Evolutionary conservation across 306 rosid genomes (phyloP).

Genomic region (Gillenia trifoliata): DNA sequence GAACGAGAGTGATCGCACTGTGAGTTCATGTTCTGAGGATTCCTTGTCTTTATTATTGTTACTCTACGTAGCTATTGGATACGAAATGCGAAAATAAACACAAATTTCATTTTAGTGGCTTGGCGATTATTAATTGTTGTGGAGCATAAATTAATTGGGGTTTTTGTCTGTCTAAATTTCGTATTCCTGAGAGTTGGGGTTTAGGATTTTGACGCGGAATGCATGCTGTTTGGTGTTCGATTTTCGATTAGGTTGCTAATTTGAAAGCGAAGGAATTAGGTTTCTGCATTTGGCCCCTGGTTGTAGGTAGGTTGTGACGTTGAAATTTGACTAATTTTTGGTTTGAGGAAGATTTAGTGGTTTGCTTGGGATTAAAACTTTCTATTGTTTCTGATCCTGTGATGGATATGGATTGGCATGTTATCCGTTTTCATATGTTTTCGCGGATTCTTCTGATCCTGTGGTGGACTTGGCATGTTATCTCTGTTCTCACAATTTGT

Average conservation of each 20-base stretch:
- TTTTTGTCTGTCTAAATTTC: background rate
- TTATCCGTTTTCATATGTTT: background rate
- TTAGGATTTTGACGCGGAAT: background rate
- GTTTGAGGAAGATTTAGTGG: background rate
- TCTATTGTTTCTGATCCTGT: background rate
- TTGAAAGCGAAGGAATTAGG: background rate
- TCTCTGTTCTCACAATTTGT: too few species aligned
- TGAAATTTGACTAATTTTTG: background rate
- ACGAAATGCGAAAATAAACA: background rate
- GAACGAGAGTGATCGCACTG: conserved; percentile 29
- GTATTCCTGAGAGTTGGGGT: background rate
- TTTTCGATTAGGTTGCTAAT: background rate
- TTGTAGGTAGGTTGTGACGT: background rate
- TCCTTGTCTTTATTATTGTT: background rate
- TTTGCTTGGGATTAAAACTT: background rate
- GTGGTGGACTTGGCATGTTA: too few species aligned
- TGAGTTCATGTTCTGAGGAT: conserved; percentile 12
- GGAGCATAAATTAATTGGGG: background rate
- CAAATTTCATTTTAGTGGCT: background rate
- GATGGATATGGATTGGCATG: background rate
- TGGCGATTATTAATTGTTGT: background rate
- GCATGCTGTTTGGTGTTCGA: background rate
- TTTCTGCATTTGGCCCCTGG: background rate
- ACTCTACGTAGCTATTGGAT: background rate
- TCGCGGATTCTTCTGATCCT: background rate